Conservation (phyloP, 176 grass and related monocot genomes). For the Dendrocalamus sinicus region DNA sequence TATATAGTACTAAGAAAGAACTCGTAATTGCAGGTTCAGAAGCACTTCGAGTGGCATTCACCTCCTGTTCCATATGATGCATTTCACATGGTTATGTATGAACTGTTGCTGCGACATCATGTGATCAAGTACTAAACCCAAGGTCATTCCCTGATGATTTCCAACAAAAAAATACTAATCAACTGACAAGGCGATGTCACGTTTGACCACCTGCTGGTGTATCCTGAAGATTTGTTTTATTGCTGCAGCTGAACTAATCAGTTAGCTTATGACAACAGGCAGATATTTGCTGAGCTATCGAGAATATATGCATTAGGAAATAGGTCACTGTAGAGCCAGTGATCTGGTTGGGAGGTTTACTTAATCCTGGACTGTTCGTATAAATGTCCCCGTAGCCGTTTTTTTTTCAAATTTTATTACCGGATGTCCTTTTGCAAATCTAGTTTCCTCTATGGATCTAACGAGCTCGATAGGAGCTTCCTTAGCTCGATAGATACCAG, state of each 20-base stretch:
- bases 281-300: background rate
- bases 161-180: constrained; percentile 19
- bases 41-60: constrained; percentile 93
- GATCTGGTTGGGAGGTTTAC: constrained; percentile 15
- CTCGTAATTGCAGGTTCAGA: constrained; percentile 72
- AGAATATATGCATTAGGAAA: constrained; percentile 31
- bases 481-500: too few relatives aligned
- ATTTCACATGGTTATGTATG: constrained; percentile 99
- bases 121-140: constrained; percentile 71
- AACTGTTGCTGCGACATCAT: constrained; percentile 82
- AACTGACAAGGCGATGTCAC: constrained; percentile 41
- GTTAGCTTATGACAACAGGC: background rate
- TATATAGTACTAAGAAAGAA: constrained; percentile 35
- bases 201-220: constrained; percentile 35
- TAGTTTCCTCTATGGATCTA: too few relatives aligned
- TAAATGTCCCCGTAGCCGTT: too few relatives aligned
- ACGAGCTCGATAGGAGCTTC: too few relatives aligned
- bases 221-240: background rate
- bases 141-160: constrained; percentile 37
- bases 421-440: too few relatives aligned
- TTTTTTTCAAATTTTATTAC: too few relatives aligned
- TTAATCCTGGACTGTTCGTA: too few relatives aligned
- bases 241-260: constrained; percentile 8
- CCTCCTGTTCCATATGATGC: constrained; percentile 61
- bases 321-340: constrained; percentile 5